Percentiles rank a stretch among this genome's conserved stretches.
Evolutionary conservation across 1,284 basidiomycete species (phyloP).

Genomic region (Ganoderma sinense): DNA sequence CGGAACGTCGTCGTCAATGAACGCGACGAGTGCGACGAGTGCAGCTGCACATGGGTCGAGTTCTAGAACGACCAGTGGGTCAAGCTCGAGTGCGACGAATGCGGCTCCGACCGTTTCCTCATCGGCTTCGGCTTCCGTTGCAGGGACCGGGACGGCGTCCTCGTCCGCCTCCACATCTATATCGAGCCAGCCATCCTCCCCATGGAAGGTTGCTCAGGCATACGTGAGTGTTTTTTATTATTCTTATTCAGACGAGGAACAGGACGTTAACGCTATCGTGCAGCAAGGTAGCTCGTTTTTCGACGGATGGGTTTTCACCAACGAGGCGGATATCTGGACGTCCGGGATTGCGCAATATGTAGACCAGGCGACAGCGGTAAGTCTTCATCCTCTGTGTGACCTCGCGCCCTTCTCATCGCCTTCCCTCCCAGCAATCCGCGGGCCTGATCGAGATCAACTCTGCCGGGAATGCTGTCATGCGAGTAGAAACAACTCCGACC

Average conservation of each 20-base stretch:
- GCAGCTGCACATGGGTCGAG: constrained; percentile 8
- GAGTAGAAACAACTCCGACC: constrained; percentile 80
- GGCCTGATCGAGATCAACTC: constrained; percentile 67
- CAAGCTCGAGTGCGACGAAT: constrained; percentile 21
- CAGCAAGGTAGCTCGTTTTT: constrained; percentile 79
- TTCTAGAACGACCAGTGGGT: constrained; percentile 17
- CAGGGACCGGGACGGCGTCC: constrained; percentile 15
- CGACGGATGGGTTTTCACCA: constrained; percentile 82
- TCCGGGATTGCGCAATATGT: constrained; percentile 72
- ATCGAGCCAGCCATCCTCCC: constrained; percentile 29
- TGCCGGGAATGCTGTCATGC: constrained; percentile 81
- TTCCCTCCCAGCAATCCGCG: constrained; percentile 49
- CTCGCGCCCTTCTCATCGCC: neutral
- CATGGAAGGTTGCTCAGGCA: constrained; percentile 39
- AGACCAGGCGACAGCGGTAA: constrained; percentile 61
- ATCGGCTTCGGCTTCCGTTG: constrained; percentile 15
- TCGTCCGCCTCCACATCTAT: constrained; percentile 7
- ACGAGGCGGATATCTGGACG: constrained; percentile 73
- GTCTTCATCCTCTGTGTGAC: constrained; percentile 33
- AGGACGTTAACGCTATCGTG: neutral
- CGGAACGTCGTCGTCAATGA: neutral
- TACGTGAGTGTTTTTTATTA: constrained; percentile 32
- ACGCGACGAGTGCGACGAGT: neutral
- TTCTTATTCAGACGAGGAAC: neutral
- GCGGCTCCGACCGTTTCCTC: neutral